These are phyloP conservation scores for Colletotrichum chrysophilum DNA, from an alignment of 2,329 filamentous ascomycete genomes.

Conservation along the genomic window DNA sequence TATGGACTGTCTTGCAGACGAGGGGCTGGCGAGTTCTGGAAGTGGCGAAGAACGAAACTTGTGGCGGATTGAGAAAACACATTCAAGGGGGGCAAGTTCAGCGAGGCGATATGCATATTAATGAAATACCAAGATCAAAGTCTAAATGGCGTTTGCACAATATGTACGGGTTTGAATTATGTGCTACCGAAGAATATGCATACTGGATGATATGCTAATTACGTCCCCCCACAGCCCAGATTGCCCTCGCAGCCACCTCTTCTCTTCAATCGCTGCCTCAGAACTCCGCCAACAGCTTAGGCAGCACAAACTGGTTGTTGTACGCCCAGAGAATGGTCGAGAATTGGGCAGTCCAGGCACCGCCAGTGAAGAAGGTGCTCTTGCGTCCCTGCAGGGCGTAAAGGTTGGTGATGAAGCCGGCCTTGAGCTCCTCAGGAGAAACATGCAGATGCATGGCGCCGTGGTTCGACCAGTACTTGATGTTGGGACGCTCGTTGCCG, in stretches of 20 bases:
- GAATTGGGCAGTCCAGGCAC: too few relatives aligned
- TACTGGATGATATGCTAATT: neutral
- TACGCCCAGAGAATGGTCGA: too few relatives aligned
- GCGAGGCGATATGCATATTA: neutral
- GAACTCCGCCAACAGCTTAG: too few relatives aligned
- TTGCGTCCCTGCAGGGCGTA: too few relatives aligned
- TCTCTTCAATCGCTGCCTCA: neutral
- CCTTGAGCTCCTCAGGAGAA: too few relatives aligned
- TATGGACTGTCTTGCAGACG: neutral
- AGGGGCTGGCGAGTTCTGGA: neutral
- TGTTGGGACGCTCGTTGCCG: constrained; percentile 17
- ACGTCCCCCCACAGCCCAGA: neutral
- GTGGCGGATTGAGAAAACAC: neutral
- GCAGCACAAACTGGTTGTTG: too few relatives aligned
- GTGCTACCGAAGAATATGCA: neutral
- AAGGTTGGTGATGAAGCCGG: too few relatives aligned
- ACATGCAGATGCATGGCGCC: too few relatives aligned
- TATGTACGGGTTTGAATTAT: neutral
- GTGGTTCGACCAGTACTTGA: too few relatives aligned
- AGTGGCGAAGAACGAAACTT: neutral
- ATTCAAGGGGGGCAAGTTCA: neutral
- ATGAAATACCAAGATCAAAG: neutral
- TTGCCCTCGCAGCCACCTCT: neutral
- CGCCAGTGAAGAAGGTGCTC: too few relatives aligned
- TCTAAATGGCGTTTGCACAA: neutral